A percentile compares a stretch with the other conserved stretches of the same genome.
Evolutionary conservation across 2,329 filamentous ascomycete genomes (phyloP).

Genomic region (Trichoderma oligosporum): DNA sequence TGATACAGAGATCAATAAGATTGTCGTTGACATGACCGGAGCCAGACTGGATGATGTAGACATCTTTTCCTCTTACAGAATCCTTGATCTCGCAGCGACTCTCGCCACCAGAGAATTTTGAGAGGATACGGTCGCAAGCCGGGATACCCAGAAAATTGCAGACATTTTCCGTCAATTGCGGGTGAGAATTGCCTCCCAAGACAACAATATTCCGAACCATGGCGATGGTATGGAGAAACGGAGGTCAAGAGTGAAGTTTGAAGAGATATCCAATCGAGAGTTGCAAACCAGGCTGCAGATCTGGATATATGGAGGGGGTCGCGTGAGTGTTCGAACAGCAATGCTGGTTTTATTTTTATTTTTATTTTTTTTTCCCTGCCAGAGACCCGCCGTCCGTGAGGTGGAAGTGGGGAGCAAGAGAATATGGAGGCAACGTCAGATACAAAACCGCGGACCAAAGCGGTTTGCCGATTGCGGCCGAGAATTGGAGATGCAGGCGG

Average conservation of each 20-base stretch:
- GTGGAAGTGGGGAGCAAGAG: constrained; percentile 12
- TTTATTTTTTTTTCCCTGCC: constrained; percentile 16
- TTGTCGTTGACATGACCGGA: constrained; percentile 93
- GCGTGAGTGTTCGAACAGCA: constrained; percentile 16
- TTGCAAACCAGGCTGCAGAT: constrained; percentile 3
- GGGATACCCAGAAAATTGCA: constrained; percentile 85
- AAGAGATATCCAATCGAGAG: not conserved
- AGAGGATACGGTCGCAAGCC: constrained; percentile 76
- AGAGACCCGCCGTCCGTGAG: constrained; percentile 16
- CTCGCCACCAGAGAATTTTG: constrained; percentile 93
- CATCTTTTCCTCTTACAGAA: constrained; percentile 95
- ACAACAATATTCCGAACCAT: constrained; percentile 97
- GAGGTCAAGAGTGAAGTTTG: not conserved
- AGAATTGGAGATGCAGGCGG: constrained; percentile 12
- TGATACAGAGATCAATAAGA: constrained; percentile 94
- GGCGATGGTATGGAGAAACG: constrained; percentile 22
- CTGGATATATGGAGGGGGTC: constrained; percentile 12
- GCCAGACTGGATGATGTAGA: constrained; percentile 95
- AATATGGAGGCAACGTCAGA: constrained; percentile 18
- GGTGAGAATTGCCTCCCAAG: constrained; percentile 89
- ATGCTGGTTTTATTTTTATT: too few species aligned
- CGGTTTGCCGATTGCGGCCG: constrained; percentile 19
- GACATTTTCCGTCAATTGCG: constrained; percentile 78
- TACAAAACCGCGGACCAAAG: constrained; percentile 13
- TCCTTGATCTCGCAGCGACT: constrained; percentile 94